These are phyloP conservation scores for Salix purpurea DNA, from an alignment of 345 rosid genomes.

Conservation along the genomic window DNA sequence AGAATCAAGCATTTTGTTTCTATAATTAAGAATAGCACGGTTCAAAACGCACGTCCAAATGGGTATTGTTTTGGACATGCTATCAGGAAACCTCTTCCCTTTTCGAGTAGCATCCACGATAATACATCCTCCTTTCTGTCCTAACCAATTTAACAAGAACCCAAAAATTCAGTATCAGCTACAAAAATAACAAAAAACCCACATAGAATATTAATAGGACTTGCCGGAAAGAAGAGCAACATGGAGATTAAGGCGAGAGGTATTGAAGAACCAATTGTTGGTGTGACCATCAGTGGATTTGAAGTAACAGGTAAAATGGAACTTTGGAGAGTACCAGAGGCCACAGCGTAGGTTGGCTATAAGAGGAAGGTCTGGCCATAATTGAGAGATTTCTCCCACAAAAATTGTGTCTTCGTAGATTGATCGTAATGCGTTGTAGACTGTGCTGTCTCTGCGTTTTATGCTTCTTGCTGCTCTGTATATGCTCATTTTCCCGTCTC, in stretches of 20 bases:
- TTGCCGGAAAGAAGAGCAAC: conserved; percentile 69
- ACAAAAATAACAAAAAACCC: background rate
- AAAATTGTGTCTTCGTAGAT: conserved; percentile 81
- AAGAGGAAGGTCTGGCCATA: conserved; percentile 84
- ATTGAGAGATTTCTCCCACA: conserved; percentile 70
- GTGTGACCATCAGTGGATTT: conserved; percentile 97
- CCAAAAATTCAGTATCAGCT: background rate
- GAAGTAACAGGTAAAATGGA: conserved; percentile 77
- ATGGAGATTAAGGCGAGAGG: conserved; percentile 85
- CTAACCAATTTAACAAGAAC: conserved; percentile 39
- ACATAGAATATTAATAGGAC: background rate
- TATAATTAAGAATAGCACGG: conserved; percentile 44
- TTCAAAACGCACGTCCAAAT: conserved; percentile 88
- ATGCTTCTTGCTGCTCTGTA: conserved; percentile 80
- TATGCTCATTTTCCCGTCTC: conserved; percentile 46
- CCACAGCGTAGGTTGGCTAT: conserved; percentile 93
- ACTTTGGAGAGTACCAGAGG: conserved; percentile 74
- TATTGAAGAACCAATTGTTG: conserved; percentile 78
- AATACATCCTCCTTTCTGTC: conserved; percentile 87
- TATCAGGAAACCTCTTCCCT: conserved; percentile 93
- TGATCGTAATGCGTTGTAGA: conserved; percentile 76
- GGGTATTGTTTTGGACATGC: conserved; percentile 95
- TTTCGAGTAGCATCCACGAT: conserved; percentile 78
- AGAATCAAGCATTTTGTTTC: conserved; percentile 27
- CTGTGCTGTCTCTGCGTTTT: conserved; percentile 61